Evolutionary conservation across 192 early-diverging fungal species (phyloP), one percentile per base, ranked within the genome.

Genomic region (Mortierella hygrophila): DNA sequence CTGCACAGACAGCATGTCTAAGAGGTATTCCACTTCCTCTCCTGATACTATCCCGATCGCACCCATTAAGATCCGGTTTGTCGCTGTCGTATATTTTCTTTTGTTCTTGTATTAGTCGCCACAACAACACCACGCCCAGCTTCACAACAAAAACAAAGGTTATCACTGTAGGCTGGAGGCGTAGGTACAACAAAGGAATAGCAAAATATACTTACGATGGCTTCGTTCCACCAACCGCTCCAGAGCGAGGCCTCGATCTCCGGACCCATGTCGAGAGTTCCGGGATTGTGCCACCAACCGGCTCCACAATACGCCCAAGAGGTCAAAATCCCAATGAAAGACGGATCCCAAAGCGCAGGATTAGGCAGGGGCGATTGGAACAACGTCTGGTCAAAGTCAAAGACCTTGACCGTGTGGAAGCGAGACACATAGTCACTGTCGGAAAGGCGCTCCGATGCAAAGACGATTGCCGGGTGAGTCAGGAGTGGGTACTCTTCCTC

Each of bases 371-470:
- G 93, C 29, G 93, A 93, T 38, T 88, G 88, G 82, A 93, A 94
- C 69, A 94, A 83, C 18, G 93, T 94, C 78, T 92, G 91, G 81
- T 94, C 93, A 90, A 94, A 94, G 80, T 94, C 93, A 77, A 94
- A 93, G 29, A 94, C 88, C 18, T 88, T 79, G 29, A 82, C 73
- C 0, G 80, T 88, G 29, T 79, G 81, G 47, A 88, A 57, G 4
- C 60, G 20, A 13, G 38, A 54, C 52, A 73, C 42, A 46, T 76
- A 74, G 18, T 40, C 20, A 2, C 63, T 18, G 49, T 86, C 75
- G 15, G 47, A 44, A 57, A 86, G 79, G 21, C 46, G 68, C 6
- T 72, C 75, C 38, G 83, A 76, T 29, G 79, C 60, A 72, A 70
- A 86, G 21, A 81, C 83, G 29, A 86, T 40, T 18, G 83, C 83